Conservation (phyloP, 371 early-diverging fungal genomes). For the Blastocladiella emersonii region DNA sequence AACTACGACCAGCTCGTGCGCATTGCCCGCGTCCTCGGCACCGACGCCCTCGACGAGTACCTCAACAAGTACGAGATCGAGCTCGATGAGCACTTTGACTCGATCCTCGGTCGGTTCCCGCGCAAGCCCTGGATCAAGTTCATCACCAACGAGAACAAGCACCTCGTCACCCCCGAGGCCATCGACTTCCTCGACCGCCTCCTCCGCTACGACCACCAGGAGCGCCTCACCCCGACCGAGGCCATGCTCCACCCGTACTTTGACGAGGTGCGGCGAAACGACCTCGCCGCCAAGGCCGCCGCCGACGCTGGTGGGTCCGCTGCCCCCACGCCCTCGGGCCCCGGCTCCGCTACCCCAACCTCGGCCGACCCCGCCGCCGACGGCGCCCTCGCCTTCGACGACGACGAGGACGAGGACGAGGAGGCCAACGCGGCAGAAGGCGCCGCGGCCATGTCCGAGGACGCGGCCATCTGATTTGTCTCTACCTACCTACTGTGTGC, state of each 20-base stretch:
- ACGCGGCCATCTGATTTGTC: no score
- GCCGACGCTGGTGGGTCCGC: no score
- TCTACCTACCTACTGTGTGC: no score
- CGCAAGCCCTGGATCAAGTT: conserved; percentile 90
- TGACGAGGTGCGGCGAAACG: conserved; percentile 29
- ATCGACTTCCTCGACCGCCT: conserved; percentile 89
- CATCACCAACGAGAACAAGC: conserved; percentile 74
- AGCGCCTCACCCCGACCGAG: conserved; percentile 86
- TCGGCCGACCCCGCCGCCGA: no score
- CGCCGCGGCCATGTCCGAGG: neutral
- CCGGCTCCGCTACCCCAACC: no score
- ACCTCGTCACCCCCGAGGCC: conserved; percentile 76
- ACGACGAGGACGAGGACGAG: no score
- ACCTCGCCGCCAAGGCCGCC: no score
- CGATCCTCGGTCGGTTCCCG: conserved; percentile 71
- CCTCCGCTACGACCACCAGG: conserved; percentile 95
- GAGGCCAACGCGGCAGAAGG: no score
- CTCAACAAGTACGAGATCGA: conserved; percentile 89
- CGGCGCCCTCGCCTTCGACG: no score
- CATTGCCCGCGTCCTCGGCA: conserved; percentile 94
- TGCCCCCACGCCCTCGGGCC: no score
- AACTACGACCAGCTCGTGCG: conserved; percentile 96
- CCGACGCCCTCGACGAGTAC: conserved; percentile 78
- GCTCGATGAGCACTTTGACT: conserved; percentile 73
- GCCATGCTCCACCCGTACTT: conserved; percentile 95